Conservation (phyloP, 2,329 filamentous ascomycete genomes). For the Triangularia setosa region DNA sequence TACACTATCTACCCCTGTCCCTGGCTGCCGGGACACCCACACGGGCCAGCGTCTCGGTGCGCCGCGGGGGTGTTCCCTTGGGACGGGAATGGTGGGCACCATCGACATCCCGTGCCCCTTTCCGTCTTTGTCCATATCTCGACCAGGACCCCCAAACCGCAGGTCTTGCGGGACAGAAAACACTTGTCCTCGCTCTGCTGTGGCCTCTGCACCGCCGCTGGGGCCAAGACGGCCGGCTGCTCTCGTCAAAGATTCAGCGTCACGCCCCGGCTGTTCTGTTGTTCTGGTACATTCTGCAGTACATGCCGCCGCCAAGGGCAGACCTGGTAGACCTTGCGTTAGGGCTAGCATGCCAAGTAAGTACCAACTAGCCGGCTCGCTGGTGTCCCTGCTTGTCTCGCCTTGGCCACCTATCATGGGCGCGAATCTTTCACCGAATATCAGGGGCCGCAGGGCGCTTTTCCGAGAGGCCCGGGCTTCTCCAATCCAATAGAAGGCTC, state of each 20-base stretch:
- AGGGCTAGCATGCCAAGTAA: slow-evolving; percentile 10
- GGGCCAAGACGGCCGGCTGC: background rate
- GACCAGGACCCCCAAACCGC: background rate
- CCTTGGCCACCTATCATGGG: slow-evolving; percentile 16
- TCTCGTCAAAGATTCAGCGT: background rate
- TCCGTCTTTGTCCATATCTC: background rate
- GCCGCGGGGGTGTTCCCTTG: background rate
- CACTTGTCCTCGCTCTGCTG: background rate
- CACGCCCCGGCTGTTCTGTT: background rate
- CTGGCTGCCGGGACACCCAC: background rate
- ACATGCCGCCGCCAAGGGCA: background rate
- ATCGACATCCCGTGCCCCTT: background rate
- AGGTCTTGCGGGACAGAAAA: background rate
- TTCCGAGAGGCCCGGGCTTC: slow-evolving; percentile 17
- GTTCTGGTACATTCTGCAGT: background rate
- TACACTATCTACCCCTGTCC: background rate
- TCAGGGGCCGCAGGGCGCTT: slow-evolving; percentile 15
- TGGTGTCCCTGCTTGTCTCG: slow-evolving; percentile 7
- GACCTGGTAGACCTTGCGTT: background rate
- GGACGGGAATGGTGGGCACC: background rate
- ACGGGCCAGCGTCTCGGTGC: background rate
- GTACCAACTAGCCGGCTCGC: slow-evolving; percentile 18
- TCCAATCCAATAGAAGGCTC: slow-evolving; percentile 16
- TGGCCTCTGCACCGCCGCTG: background rate
- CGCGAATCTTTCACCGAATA: slow-evolving; percentile 13